Base-by-base conservation (phyloP, 768 basidiomycete species). In the Boletus vinaceobasis region DNA sequence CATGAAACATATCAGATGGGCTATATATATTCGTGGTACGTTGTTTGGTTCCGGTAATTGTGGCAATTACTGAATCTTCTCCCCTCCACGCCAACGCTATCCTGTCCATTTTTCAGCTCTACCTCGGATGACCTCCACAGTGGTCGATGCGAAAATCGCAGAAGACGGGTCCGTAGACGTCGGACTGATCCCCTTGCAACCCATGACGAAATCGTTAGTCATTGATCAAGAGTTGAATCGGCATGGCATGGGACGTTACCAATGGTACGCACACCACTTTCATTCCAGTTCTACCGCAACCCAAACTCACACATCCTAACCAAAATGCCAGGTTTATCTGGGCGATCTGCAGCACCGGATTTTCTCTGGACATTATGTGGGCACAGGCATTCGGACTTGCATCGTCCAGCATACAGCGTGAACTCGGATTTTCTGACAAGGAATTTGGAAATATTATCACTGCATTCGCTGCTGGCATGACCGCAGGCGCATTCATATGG, bases 371-470 rank as follows among this genome's bases (percentile, higher is more conserved):
- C 9, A 15, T 50, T 14, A 35, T 55, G 45, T 62, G 60, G 60
- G 27, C 29, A 6, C 37, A 42, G 21, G 51, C 48, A 0, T 23
- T 50, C 4, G 21, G 11, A 26, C 33, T 61, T 2, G 36, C 27
- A 3, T 36, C 8, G 44, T 10, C 56, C 2, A 23, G 23, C 42
- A 42, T 61, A 6, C 23, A 23, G 43, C 59, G 27, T 13, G 60
- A 62, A 52, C 35, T 62, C 31, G 60, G 59, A 21, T 62, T 55
- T 36, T 55, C 60, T 5, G 59, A 62, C 56, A 61, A 61, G 23
- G 49, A 36, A 33, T 53, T 42, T 15, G 61, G 60, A 32, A 56
- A 53, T 2, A 27, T 61, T 17, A 4, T 17, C 1, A 14, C 43
- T 31, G 43, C 53, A 0, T 53, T 55, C 8, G 5, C 9, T 7